Base-by-base conservation (phyloP, 495 filamentous ascomycete species). In the Penicillium ucsense region DNA sequence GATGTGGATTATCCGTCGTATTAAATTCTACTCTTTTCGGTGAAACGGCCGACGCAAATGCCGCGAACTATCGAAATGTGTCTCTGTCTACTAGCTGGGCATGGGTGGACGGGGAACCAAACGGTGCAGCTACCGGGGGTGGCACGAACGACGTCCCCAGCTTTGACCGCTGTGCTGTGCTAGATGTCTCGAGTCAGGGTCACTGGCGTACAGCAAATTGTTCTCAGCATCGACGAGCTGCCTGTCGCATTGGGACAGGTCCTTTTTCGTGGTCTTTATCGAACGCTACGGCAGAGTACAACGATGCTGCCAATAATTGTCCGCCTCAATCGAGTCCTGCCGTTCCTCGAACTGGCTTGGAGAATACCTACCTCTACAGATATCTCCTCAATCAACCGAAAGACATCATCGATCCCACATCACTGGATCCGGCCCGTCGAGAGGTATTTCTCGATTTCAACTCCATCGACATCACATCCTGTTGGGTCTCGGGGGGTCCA, bases 381-480 rank as follows among this genome's bases (percentile, higher is more conserved):
- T 49, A 61, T 31, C 48, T 71, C 3, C 54, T 68, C 5, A 39
- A 51, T 3, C 53, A 52, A 43, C 53, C 54, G 12, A 56, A 47
- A 41, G 51, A 47, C 5, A 51, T 52, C 20, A 59, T 64, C 29
- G 52, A 64, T 44, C 46, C 59, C 11, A 9, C 59, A 1, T 65
- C 63, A 4, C 38, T 54, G 0, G 47, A 70, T 41, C 41, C 43
- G 1, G 42, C 45, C 7, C 46, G 48, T 9, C 61, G 53, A 6
- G 64, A 70, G 38, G 55, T 81, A 11, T 84, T 70, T 71, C 31
- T 85, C 8, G 71, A 83, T 53, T 76, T 83, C 54, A 83, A 85
- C 48, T 70, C 67, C 6, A 61, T 81, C 4, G 70, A 80, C 57
- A 49, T 69, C 3, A 56, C 64, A 10, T 68, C 66, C 2, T 85